Percentiles rank a stretch among this genome's conserved stretches.
These are phyloP conservation scores for Dryas drummondii DNA, from an alignment of 306 rosid genomes.

Conservation along the genomic window DNA sequence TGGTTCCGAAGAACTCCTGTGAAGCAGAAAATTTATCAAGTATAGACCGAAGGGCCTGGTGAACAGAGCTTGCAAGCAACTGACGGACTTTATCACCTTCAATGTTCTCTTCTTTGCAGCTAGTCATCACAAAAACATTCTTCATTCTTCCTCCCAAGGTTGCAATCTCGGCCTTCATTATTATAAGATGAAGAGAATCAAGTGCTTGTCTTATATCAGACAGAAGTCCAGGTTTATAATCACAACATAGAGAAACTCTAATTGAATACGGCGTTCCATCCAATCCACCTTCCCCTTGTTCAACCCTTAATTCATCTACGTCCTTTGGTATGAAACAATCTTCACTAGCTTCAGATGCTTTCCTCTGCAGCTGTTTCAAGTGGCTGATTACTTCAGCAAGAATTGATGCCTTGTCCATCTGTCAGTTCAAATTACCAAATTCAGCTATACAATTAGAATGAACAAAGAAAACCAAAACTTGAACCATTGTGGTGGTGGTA, in stretches of 20 bases:
- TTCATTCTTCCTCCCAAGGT: no score
- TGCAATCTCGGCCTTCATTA: no score
- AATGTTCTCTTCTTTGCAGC: no score
- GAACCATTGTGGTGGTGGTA: background rate
- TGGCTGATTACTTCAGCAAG: conserved; percentile 60
- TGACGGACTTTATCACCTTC: no score
- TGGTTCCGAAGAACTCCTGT: conserved; percentile 41
- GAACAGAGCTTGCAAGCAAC: no score
- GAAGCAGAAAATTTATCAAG: conserved; percentile 37
- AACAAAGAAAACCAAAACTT: background rate
- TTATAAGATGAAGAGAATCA: no score
- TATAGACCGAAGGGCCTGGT: no score
- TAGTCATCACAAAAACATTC: no score
- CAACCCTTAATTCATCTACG: conserved; percentile 64
- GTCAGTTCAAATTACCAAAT: background rate
- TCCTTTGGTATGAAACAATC: conserved; percentile 46
- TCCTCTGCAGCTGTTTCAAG: conserved; percentile 60
- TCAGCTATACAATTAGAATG: background rate
- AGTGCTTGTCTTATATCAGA: no score
- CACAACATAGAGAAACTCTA: conserved; percentile 58
- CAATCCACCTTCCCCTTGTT: conserved; percentile 44
- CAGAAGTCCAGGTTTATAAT: no score
- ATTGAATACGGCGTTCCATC: conserved; percentile 56
- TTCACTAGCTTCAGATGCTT: no score
- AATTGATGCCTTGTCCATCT: conserved; percentile 86